Conservation (phyloP, 2,329 filamentous ascomycete species). For the Neopestalotiopsis clavispora region DNA sequence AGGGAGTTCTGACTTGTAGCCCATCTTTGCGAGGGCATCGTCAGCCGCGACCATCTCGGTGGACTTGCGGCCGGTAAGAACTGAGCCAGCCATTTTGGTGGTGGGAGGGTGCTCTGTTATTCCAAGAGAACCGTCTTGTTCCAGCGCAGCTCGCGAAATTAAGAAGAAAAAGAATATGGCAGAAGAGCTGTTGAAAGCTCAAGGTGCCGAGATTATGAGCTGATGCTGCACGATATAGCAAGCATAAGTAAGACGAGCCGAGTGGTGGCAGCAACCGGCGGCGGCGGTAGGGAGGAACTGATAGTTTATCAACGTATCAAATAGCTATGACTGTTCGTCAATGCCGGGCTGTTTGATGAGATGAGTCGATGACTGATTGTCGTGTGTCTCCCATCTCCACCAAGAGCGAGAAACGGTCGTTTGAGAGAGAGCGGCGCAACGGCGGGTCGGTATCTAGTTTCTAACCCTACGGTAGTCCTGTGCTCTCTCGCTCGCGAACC, state of each 20-base stretch:
- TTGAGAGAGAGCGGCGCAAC: not conserved
- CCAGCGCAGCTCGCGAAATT: not conserved
- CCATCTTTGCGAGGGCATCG: slow-evolving; percentile 67
- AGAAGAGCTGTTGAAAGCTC: not conserved
- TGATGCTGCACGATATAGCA: slow-evolving; percentile 3
- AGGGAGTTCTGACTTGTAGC: slow-evolving; percentile 70
- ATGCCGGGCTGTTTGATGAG: not conserved
- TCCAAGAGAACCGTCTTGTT: not conserved
- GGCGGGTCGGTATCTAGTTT: not conserved
- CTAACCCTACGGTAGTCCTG: not conserved
- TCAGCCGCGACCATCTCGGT: slow-evolving; percentile 47
- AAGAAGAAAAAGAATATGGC: not conserved
- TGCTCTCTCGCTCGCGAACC: not conserved
- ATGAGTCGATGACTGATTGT: slow-evolving; percentile 6
- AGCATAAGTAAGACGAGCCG: slow-evolving; percentile 4
- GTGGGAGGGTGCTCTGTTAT: not conserved
- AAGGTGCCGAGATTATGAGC: not conserved
- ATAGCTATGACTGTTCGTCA: slow-evolving; percentile 10
- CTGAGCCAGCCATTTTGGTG: slow-evolving; percentile 1
- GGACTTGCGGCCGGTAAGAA: slow-evolving; percentile 3
- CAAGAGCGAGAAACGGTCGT: slow-evolving; percentile 1
- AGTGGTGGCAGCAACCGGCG: not conserved
- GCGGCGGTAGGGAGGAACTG: not conserved
- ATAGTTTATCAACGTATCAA: slow-evolving; percentile 10
- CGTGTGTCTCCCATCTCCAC: slow-evolving; percentile 7